phyloP scores from a whole-genome alignment of 495 filamentous ascomycete genomes.

The Xylaria cubensis region DNA sequence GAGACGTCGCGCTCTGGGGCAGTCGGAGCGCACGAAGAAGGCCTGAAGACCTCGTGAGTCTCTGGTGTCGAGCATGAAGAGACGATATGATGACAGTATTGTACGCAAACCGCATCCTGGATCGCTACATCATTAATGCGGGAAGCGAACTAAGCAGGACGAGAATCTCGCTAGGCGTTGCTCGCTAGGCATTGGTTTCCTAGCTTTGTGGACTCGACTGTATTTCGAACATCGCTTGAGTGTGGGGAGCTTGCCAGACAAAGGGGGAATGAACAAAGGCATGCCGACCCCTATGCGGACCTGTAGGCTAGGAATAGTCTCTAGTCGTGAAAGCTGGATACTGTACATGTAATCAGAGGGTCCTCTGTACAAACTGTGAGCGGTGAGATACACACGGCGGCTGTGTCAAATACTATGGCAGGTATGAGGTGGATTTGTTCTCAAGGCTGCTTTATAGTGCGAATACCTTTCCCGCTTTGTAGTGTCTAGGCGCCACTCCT shows the following conservation, averaged over 20 bases:
- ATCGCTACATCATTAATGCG: not conserved
- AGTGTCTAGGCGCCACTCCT: not conserved
- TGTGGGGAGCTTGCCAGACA: not conserved
- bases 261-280: not conserved
- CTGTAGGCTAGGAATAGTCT: not conserved
- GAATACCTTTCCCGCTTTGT: not conserved
- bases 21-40: not conserved
- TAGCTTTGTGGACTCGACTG: not conserved
- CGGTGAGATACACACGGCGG: not conserved
- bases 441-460: not conserved
- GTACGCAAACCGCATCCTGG: not conserved
- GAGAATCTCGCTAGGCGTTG: not conserved
- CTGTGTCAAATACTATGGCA: not conserved
- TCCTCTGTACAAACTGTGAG: not conserved
- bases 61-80: not conserved
- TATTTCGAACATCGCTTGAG: not conserved
- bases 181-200: not conserved
- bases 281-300: not conserved
- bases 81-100: not conserved
- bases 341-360: not conserved
- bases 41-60: not conserved
- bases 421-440: not conserved
- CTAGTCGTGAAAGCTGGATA: not conserved
- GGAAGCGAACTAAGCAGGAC: too few relatives aligned
- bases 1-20: constrained; percentile 8